phyloP scores from a whole-genome alignment of 495 filamentous ascomycete genomes.

The Aspergillus cristatus region DNA sequence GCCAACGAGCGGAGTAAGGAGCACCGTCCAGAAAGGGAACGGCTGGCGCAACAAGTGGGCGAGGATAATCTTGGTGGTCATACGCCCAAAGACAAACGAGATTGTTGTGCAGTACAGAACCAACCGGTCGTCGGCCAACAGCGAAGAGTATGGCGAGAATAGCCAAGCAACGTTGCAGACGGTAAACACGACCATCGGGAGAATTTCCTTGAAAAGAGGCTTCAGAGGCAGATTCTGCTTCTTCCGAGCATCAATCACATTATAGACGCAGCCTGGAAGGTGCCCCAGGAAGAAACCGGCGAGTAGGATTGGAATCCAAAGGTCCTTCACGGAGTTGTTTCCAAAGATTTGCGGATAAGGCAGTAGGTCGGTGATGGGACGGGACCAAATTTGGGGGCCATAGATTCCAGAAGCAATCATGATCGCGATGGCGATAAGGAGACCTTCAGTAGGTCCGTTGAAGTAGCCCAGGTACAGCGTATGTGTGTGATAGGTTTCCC shows the following conservation, averaged over 20 bases:
- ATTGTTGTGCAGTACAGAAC: constrained; percentile 90
- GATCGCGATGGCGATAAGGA: constrained; percentile 74
- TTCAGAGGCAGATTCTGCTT: constrained; percentile 63
- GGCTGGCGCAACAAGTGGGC: constrained; percentile 89
- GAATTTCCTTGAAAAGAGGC: constrained; percentile 90
- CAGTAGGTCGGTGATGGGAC: constrained; percentile 56
- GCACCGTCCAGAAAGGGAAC: constrained; percentile 92
- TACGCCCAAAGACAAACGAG: constrained; percentile 95
- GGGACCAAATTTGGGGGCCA: constrained; percentile 81
- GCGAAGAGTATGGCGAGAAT: constrained; percentile 71
- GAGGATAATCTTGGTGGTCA: constrained; percentile 99
- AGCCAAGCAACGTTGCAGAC: constrained; percentile 71
- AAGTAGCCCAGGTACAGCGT: constrained; percentile 94
- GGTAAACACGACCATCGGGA: constrained; percentile 77
- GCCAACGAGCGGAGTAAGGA: constrained; percentile 74
- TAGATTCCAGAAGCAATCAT: constrained; percentile 83
- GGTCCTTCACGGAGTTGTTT: constrained; percentile 62
- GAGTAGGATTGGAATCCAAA: constrained; percentile 77
- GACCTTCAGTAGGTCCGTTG: constrained; percentile 94
- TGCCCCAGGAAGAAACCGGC: constrained; percentile 67
- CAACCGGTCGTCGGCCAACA: constrained; percentile 73
- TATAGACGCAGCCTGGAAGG: constrained; percentile 67
- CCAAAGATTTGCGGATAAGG: constrained; percentile 52
- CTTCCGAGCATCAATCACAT: constrained; percentile 71
- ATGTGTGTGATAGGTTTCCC: constrained; percentile 98